Base-by-base conservation (phyloP, 1,139 yeast species). In the Neolecta irregularis region DNA sequence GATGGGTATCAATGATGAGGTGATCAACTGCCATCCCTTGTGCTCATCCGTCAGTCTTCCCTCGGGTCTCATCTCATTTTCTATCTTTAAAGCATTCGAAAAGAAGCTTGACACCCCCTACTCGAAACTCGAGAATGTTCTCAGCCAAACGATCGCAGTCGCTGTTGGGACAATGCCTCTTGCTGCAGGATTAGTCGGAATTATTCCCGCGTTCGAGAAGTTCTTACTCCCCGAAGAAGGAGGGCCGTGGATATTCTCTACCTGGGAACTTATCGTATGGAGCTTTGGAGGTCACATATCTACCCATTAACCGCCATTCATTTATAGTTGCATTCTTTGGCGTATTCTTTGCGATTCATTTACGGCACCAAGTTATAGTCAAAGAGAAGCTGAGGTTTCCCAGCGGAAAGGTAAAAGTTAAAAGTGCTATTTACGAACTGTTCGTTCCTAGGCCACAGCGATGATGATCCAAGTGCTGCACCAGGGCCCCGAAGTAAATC, bases 1-100 rank as follows among this genome's bases (percentile, higher is more conserved):
- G 98, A 1, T 88, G 98, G 98, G 95, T 88, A 2, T 81, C 94
- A 6, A 88, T 88, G 98, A 88, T 88, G 98, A n/a, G n/a, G n/a
- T n/a, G n/a, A n/a, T n/a, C n/a, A n/a, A n/a, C n/a, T n/a, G n/a
- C n/a, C n/a, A n/a, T n/a, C n/a, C n/a, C n/a, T n/a, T n/a, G n/a
- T n/a, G n/a, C n/a, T n/a, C n/a, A n/a, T n/a, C n/a, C n/a, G n/a
- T n/a, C n/a, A 78, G 93, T n/a, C 61, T 88, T 38, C 96, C 98
- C 0, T 77, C 94, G 5, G 94, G 96, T 5, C 57, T 88, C 35
- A 56, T 88, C 16, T 95, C 92, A 1, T 85, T 72, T 55, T 79
- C 94, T 0, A 60, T 77, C 17, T 88, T 85, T 58, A 75, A 72
- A 46, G 48, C 60, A 0, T 46, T 69, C 2, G 62, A 69, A 36